Percentiles rank a stretch among this genome's conserved stretches.
Evolutionary conservation across 495 filamentous ascomycete species (phyloP).

Genomic region (Venustampulla echinocandica): DNA sequence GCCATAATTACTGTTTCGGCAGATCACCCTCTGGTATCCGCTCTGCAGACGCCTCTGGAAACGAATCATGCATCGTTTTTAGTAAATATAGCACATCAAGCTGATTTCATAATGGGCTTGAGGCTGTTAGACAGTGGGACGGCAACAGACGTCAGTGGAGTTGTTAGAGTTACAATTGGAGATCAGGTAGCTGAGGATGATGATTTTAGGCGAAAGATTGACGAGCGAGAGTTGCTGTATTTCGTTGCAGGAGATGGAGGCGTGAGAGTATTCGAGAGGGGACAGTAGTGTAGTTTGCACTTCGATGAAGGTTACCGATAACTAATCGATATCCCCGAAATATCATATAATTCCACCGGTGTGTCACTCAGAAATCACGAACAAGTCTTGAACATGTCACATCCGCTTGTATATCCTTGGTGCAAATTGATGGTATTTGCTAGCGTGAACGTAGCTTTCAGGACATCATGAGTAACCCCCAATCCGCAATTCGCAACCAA

Average conservation of each 20-base stretch:
- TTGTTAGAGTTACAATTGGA: conserved; percentile 64
- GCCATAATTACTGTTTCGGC: conserved; percentile 59
- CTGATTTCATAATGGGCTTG: conserved; percentile 57
- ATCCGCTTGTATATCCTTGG: no score
- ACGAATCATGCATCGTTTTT: conserved; percentile 61
- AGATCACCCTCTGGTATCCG: conserved; percentile 57
- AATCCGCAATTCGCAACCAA: conserved; percentile 17
- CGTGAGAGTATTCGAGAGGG: conserved; percentile 72
- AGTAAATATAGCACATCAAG: conserved; percentile 63
- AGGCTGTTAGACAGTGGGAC: conserved; percentile 72
- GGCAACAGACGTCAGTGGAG: conserved; percentile 85
- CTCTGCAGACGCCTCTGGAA: conserved; percentile 54
- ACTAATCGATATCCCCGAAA: no score
- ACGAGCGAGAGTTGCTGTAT: conserved; percentile 73
- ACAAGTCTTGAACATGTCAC: neutral
- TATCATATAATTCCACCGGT: neutral
- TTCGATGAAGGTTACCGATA: no score
- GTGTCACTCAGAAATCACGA: no score
- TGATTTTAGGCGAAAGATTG: conserved; percentile 22
- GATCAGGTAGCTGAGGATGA: conserved; percentile 17
- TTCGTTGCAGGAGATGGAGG: conserved; percentile 69
- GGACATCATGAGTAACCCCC: conserved; percentile 21
- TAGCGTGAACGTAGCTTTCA: conserved; percentile 19
- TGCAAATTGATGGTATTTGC: conserved; percentile 24
- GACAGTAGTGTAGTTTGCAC: conserved; percentile 36